Evolutionary conservation across 306 rosid species (phyloP).

Genomic region (Sicyos baderoa): DNA sequence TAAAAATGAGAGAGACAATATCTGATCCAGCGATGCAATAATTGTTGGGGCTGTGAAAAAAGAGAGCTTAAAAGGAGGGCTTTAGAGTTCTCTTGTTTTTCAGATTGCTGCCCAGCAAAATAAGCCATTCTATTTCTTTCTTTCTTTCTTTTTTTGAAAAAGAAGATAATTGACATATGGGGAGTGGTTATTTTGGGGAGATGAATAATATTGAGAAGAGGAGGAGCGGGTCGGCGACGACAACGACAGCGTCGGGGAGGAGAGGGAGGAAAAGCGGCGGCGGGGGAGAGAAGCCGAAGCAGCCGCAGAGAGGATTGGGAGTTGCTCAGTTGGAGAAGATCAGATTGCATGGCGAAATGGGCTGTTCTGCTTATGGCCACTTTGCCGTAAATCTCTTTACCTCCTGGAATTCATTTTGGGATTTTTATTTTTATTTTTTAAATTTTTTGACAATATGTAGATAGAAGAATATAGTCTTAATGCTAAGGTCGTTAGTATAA

Average conservation of each 20-base stretch:
- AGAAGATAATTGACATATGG: constrained; percentile 28
- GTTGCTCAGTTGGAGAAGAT: constrained; percentile 98
- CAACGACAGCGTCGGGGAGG: neutral
- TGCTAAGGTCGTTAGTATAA: too few species aligned
- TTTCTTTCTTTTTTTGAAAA: neutral
- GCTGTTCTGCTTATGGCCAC: constrained; percentile 25
- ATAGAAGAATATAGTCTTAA: too few species aligned
- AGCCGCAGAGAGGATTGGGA: constrained; percentile 97
- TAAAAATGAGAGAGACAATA: constrained; percentile 63
- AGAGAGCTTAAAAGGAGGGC: constrained; percentile 43
- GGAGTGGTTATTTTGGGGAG: constrained; percentile 76
- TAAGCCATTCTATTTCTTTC: neutral
- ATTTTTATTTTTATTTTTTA: too few species aligned
- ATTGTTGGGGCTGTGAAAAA: constrained; percentile 38
- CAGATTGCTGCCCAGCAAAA: neutral
- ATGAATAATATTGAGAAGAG: constrained; percentile 41
- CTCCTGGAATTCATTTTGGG: neutral
- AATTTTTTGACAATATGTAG: too few species aligned
- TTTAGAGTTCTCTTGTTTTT: constrained; percentile 48
- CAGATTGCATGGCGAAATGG: constrained; percentile 85
- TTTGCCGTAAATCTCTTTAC: constrained; percentile 36
- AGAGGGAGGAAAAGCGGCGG: too few species aligned
- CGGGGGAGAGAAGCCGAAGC: constrained; percentile 57
- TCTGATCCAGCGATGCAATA: constrained; percentile 99
- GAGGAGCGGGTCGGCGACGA: constrained; percentile 33